Evolutionary conservation across 768 basidiomycete genomes (phyloP), one percentile per base, ranked within the genome.

Genomic region (Exsudoporus frostii): DNA sequence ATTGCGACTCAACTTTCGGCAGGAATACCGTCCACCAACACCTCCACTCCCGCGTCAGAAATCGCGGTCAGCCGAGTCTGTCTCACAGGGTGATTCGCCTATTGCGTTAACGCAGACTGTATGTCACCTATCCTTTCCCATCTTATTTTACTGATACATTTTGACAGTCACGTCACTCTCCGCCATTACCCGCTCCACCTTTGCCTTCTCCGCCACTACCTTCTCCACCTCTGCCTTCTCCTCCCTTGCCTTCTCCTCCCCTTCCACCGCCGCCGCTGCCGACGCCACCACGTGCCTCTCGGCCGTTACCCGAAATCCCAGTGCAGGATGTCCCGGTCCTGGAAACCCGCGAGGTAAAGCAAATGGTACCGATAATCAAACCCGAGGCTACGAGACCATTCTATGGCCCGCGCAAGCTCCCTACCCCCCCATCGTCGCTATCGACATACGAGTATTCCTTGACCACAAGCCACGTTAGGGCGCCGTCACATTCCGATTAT

Each of bases 1-100:
- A 43, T 43, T 13, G 25, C 29, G 19, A 46, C 50, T 55, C 47
- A 51, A 42, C 38, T 30, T 37, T 61, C 15, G 45, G 5, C 50
- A 82, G 82, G 66, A 73, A 32, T 83, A 80, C 63, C 76, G 82
- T n/a, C 80, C 82, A 40, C 82, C 82, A 5, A 83, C 82, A 1
- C 82, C 82, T 3, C 82, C 82, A 25, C 66, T 81, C 24, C 75
- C 73, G 32, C 67, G 70, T 41, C 73, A 71, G 59, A 72, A 70
- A 62, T 69, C 64, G 29, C 69, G 65, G 43, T 66, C 64, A n/a
- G 44, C 49, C 14, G 68, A 67, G 36, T 58, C 60, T 30, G 0
- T 52, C 42, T 62, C 63, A 67, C 77, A 60, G 67, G 63, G 43
- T 56, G 64, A 71, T 19, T 75, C 59, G 50, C 68, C 61, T 38